Evolutionary conservation across 768 basidiomycete genomes (phyloP).

Genomic region (Tephrocybe sp.): DNA sequence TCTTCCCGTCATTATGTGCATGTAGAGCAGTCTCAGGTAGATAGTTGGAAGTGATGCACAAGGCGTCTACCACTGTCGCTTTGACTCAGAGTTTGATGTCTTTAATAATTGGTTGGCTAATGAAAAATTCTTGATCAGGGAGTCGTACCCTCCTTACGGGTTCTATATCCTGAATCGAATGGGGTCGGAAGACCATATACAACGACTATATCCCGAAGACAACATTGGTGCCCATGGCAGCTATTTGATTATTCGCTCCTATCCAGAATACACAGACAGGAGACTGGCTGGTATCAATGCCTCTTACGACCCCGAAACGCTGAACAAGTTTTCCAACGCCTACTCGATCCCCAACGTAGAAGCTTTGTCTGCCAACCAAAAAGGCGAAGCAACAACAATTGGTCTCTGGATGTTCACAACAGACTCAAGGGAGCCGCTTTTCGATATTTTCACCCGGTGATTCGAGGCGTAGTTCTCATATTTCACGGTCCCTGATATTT

Average conservation of each 20-base stretch:
- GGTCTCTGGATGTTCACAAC: conserved; percentile 78
- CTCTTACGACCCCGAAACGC: conserved; percentile 27
- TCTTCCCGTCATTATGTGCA: not conserved
- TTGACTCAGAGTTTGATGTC: not conserved
- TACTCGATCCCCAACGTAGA: conserved; percentile 49
- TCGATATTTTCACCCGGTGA: conserved; percentile 33
- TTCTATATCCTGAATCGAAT: conserved; percentile 84
- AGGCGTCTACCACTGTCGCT: not conserved
- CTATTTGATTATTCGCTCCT: conserved; percentile 74
- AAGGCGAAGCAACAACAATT: conserved; percentile 58
- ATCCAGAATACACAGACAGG: conserved; percentile 62
- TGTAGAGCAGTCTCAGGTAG: not conserved
- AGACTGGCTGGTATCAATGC: conserved; percentile 40
- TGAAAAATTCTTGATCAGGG: conserved; percentile 39
- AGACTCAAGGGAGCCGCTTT: conserved; percentile 69
- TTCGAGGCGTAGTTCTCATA: conserved; percentile 6
- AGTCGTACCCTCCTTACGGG: conserved; percentile 80
- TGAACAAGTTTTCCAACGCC: conserved; percentile 49
- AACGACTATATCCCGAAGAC: conserved; percentile 78
- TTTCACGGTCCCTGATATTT: conserved; percentile 4
- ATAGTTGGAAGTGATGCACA: not conserved
- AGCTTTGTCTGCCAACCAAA: conserved; percentile 43
- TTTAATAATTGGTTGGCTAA: not conserved
- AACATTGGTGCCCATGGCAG: conserved; percentile 59
- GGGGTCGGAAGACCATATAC: conserved; percentile 76